Evolutionary conservation across 352 stramenopile species (phyloP).

Genomic region (Globisporangium heterothallicum): DNA sequence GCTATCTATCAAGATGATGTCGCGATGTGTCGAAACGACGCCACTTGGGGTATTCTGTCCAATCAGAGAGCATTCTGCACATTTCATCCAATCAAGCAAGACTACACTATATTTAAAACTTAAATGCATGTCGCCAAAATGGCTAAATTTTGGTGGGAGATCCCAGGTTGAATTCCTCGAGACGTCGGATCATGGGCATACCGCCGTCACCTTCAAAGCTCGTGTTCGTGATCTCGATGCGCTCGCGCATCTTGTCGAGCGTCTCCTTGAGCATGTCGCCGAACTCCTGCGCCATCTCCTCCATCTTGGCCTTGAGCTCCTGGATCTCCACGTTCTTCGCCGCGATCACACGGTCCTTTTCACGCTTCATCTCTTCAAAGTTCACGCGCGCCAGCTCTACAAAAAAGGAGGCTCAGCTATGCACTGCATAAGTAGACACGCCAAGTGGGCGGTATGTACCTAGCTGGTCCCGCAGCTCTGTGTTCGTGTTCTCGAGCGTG

Average conservation of each 20-base stretch:
- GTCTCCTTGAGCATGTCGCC: slow-evolving; percentile 94
- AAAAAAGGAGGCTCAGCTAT: too few relatives aligned
- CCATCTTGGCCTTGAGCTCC: slow-evolving; percentile 91
- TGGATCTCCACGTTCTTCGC: slow-evolving; percentile 89
- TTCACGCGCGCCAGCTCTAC: slow-evolving; percentile 78
- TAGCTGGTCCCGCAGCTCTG: slow-evolving; percentile 90
- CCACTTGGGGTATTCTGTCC: background rate
- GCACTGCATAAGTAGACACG: too few relatives aligned
- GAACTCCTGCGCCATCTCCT: slow-evolving; percentile 93
- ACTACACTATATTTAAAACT: slow-evolving; percentile 1
- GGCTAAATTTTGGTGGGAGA: slow-evolving; percentile 38
- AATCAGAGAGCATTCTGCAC: too few relatives aligned
- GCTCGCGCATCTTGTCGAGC: slow-evolving; percentile 92
- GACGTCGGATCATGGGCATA: slow-evolving; percentile 71
- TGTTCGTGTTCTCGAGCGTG: slow-evolving; percentile 88
- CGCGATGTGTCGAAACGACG: too few relatives aligned
- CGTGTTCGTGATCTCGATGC: slow-evolving; percentile 90
- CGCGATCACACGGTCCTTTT: slow-evolving; percentile 88
- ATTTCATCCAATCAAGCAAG: slow-evolving; percentile 5
- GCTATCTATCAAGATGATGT: too few relatives aligned
- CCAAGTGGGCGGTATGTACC: too few relatives aligned
- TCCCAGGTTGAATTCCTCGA: slow-evolving; percentile 85
- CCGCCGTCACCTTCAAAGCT: slow-evolving; percentile 82
- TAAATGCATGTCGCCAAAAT: too few relatives aligned
- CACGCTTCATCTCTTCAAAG: slow-evolving; percentile 87